Conservation (phyloP, 1,284 basidiomycete genomes). For the Clitocybe nebularis region DNA sequence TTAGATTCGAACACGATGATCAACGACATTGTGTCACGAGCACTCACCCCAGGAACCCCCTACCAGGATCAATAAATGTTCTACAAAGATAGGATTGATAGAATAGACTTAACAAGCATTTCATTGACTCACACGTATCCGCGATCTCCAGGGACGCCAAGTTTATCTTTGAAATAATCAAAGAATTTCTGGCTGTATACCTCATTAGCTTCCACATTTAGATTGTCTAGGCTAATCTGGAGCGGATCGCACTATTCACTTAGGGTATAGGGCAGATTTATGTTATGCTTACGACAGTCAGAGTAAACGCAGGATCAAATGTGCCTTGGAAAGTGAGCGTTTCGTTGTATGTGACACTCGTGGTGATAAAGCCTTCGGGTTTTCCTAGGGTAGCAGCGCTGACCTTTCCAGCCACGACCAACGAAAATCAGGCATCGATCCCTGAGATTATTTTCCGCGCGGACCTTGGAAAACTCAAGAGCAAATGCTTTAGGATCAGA, state of each 20-base stretch:
- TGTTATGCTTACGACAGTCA: slow-evolving; percentile 45
- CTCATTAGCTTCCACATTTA: slow-evolving; percentile 44
- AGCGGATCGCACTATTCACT: background rate
- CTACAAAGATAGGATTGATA: slow-evolving; percentile 23
- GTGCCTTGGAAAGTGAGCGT: slow-evolving; percentile 54
- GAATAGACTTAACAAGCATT: background rate
- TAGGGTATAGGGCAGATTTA: background rate
- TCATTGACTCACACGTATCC: slow-evolving; percentile 49
- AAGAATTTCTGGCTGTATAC: slow-evolving; percentile 54
- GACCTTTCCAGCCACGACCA: slow-evolving; percentile 31
- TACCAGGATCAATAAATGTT: slow-evolving; percentile 57
- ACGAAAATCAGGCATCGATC: background rate
- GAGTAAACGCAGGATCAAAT: slow-evolving; percentile 58
- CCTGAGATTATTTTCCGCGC: slow-evolving; percentile 5
- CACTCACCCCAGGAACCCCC: slow-evolving; percentile 51
- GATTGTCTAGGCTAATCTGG: slow-evolving; percentile 55
- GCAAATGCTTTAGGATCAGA: slow-evolving; percentile 49
- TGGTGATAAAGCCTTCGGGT: slow-evolving; percentile 48
- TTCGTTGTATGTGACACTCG: slow-evolving; percentile 53
- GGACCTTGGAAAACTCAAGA: slow-evolving; percentile 59
- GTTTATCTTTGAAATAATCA: slow-evolving; percentile 47
- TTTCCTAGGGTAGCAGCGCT: slow-evolving; percentile 48
- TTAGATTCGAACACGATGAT: too few species aligned
- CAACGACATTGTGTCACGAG: background rate
- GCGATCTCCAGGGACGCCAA: slow-evolving; percentile 45